Conservation (phyloP, 1,139 yeast species). For the Kurtzmaniella quercitrusa region DNA sequence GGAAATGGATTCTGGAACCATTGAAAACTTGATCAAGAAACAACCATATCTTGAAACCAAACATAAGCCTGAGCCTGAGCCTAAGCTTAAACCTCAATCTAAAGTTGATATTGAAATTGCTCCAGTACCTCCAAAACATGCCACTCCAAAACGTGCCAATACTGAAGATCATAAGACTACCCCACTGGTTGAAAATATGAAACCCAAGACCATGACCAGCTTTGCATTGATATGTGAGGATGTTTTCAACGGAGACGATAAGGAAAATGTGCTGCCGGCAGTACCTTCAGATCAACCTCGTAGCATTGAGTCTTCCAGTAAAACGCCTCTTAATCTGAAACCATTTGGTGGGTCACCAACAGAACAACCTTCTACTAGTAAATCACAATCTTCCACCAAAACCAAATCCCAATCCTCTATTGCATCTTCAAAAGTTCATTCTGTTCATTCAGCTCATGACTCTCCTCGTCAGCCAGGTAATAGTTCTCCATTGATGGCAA, state of each 20-base stretch:
- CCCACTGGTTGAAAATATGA: background rate
- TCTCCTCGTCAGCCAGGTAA: background rate
- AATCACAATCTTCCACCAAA: background rate
- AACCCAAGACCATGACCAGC: constrained; percentile 17
- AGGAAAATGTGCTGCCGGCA: constrained; percentile 1
- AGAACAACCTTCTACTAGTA: background rate
- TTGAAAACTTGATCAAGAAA: too few species aligned
- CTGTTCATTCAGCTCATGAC: background rate
- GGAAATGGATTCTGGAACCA: too few species aligned
- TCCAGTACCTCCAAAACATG: background rate
- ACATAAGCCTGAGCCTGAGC: too few species aligned
- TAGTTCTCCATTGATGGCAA: background rate
- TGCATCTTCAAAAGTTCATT: background rate
- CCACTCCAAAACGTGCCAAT: too few species aligned
- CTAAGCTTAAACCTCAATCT: constrained; percentile 11
- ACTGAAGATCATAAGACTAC: too few species aligned
- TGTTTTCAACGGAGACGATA: constrained; percentile 19
- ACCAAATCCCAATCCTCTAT: background rate
- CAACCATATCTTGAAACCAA: too few species aligned
- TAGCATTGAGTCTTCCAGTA: background rate
- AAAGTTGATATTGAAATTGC: background rate
- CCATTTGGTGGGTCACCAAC: background rate
- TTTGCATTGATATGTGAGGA: constrained; percentile 32
- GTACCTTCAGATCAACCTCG: background rate
- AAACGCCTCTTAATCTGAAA: background rate